phyloP scores from a whole-genome alignment of 441 rosid species.

The California macrophylla region DNA sequence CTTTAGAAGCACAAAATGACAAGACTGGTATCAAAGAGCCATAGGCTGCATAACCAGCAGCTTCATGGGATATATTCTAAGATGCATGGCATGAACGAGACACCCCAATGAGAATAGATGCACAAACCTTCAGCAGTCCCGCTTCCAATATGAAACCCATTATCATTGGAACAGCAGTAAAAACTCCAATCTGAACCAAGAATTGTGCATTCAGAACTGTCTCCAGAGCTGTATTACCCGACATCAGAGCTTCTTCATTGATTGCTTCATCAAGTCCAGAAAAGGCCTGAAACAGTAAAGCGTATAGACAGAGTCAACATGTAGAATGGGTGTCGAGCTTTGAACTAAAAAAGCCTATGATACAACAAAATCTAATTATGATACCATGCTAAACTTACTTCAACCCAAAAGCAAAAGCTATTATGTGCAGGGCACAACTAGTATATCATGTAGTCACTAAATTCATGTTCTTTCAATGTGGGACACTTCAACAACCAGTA shows the following conservation, averaged over 20 bases:
- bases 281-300: conserved; percentile 50
- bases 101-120: background rate
- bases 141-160: conserved; percentile 80
- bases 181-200: conserved; percentile 89
- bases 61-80: background rate
- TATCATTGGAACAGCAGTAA: conserved; percentile 95
- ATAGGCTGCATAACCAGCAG: background rate
- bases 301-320: background rate
- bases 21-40: background rate
- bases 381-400: background rate
- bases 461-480: no score
- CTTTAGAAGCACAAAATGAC: background rate
- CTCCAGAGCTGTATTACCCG: conserved; percentile 54
- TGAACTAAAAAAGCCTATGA: background rate
- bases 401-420: no score
- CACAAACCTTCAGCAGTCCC: conserved; percentile 69
- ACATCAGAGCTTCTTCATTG: conserved; percentile 44
- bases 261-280: conserved; percentile 88
- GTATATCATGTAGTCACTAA: no score
- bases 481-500: no score
- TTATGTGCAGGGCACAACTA: no score
- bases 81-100: background rate
- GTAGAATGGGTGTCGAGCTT: background rate
- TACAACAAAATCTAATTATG: background rate
- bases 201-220: conserved; percentile 89